phyloP scores from a whole-genome alignment of 495 filamentous ascomycete species.

The Xylaria curta region DNA sequence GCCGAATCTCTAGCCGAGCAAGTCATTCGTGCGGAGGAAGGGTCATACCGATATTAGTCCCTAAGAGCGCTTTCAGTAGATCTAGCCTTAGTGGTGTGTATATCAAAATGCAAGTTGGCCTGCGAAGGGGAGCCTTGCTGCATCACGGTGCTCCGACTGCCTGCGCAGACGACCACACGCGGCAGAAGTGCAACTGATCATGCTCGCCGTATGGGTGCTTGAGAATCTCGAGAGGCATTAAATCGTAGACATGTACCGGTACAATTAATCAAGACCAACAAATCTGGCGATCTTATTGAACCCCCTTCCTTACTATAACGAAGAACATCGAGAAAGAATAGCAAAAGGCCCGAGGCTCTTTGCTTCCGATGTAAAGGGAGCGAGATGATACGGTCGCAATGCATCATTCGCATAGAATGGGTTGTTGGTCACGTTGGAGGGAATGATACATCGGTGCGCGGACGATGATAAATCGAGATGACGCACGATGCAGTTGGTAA shows the following conservation, averaged over 20 bases:
- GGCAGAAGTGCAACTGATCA: not conserved
- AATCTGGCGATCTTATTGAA: conserved; percentile 7
- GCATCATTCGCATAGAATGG: conserved; percentile 25
- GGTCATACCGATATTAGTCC: not conserved
- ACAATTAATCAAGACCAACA: not conserved
- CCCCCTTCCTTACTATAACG: not conserved
- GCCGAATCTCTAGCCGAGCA: conserved; percentile 1
- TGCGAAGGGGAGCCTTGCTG: not conserved
- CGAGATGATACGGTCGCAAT: conserved; percentile 13
- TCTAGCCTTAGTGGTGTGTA: conserved; percentile 5
- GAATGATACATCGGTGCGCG: conserved; percentile 10
- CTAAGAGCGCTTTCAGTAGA: not conserved
- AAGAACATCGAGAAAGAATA: not conserved
- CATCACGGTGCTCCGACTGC: not conserved
- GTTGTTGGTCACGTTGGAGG: not conserved
- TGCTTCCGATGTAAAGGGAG: conserved; percentile 11
- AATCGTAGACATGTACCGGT: conserved; percentile 6
- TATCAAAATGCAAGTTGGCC: not conserved
- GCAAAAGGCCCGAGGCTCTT: conserved; percentile 16
- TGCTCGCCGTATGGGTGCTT: conserved; percentile 7
- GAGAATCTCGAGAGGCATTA: conserved; percentile 6
- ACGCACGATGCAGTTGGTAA: conserved; percentile 14
- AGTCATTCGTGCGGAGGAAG: not conserved
- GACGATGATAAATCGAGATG: conserved; percentile 26
- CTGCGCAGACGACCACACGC: not conserved